phyloP scores from a whole-genome alignment of 768 basidiomycete genomes.

The Dentipellis fragilis region DNA sequence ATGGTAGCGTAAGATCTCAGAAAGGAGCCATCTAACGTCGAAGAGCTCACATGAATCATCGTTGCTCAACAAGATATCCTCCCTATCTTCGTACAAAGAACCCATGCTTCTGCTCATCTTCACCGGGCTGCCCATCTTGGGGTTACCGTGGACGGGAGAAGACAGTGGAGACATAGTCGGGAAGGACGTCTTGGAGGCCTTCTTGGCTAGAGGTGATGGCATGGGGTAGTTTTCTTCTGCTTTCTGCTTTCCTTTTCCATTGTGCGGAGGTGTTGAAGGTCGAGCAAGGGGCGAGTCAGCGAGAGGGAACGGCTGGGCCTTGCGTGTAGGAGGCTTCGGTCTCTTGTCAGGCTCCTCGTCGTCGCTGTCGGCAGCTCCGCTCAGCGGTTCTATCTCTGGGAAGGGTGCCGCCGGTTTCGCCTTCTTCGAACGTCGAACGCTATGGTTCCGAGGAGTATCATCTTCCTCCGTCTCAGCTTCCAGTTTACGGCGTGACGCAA shows the following conservation, averaged over 20 bases:
- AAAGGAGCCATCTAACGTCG: background rate
- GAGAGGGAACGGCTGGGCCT: background rate
- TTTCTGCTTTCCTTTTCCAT: background rate
- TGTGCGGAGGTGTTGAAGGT: background rate
- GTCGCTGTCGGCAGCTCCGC: too few species aligned
- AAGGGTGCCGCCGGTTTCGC: too few species aligned
- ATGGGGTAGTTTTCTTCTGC: background rate
- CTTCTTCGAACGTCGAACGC: too few species aligned
- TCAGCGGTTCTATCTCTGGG: too few species aligned
- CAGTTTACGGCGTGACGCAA: too few species aligned
- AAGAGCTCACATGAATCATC: slow-evolving; percentile 13
- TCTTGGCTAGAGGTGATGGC: background rate
- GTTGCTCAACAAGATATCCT: background rate
- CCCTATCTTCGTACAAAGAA: background rate
- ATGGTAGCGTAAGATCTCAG: background rate
- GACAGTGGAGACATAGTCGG: slow-evolving; percentile 10
- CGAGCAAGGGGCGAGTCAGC: background rate
- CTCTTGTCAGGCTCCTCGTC: too few species aligned
- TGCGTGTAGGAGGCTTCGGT: too few species aligned
- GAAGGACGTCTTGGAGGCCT: background rate
- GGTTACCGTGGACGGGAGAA: slow-evolving; percentile 2
- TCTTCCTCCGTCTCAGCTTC: too few species aligned
- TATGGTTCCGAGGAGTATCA: too few species aligned
- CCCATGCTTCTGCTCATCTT: background rate
- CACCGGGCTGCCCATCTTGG: background rate